These are phyloP conservation scores for Prosopis cineraria DNA, from an alignment of 306 rosid genomes.

Conservation along the genomic window DNA sequence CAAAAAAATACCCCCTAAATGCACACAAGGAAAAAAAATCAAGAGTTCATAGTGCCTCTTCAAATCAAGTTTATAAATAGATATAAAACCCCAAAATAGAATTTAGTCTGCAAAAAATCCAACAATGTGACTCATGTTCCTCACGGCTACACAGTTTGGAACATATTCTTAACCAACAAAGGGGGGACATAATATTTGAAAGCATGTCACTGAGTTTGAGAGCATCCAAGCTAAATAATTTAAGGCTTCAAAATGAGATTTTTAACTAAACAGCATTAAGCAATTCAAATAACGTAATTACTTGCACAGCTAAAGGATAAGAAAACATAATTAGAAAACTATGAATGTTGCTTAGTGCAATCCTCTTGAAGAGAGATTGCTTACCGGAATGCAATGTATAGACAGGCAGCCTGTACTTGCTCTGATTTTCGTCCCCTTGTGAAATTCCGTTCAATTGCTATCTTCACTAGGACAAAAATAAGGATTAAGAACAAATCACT, in stretches of 20 bases:
- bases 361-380: conserved; percentile 7
- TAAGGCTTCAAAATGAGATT: neutral
- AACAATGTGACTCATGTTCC: neutral
- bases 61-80: neutral
- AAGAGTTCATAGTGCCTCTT: neutral
- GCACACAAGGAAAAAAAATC: neutral
- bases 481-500: conserved; percentile 10
- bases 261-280: conserved; percentile 15
- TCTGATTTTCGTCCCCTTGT: conserved; percentile 76
- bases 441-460: conserved; percentile 72
- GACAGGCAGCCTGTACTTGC: conserved; percentile 81
- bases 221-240: neutral
- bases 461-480: conserved; percentile 47
- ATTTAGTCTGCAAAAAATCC: neutral
- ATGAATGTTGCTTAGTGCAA: neutral
- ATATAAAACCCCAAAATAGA: neutral
- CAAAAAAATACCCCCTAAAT: neutral
- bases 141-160: neutral
- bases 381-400: conserved; percentile 84
- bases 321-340: conserved; percentile 12
- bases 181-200: neutral
- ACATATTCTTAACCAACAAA: conserved; percentile 7
- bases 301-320: conserved; percentile 8
- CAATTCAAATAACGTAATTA: conserved; percentile 10
- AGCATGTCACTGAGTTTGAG: neutral